Evolutionary conservation across 2,329 filamentous ascomycete species (phyloP), one percentile per base, ranked within the genome.

Genomic region (Ceratocystis harringtonii): DNA sequence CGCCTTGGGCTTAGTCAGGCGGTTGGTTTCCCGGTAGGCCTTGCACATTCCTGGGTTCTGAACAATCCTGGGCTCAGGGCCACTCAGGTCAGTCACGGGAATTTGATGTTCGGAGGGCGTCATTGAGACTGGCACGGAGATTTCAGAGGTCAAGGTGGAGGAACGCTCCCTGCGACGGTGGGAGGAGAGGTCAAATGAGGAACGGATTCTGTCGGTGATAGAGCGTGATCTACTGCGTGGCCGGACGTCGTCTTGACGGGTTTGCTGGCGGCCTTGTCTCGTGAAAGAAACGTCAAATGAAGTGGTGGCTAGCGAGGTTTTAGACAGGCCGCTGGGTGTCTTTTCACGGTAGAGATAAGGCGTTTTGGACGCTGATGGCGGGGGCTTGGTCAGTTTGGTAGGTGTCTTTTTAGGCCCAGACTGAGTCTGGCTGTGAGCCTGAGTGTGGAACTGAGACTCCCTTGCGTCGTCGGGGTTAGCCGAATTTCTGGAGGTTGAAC

Each of bases 281-380:
- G 60, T 2, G 32, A 17, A 22, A 15, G 45, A 41, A 25, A 22
- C n/a, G 6, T 62, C 41, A 22, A 32, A 19, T 28, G 19, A 50
- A 62, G 48, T 60, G 2, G 58, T 48, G 5, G 48, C 63, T 4
- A 41, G 17, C 15, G 60, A 63, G n/a, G 44, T 28, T 30, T 28
- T 25, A n/a, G 48, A 61, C 28, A 61, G 22, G 41, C n/a, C 57
- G 30, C 32, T 10, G 5, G 62, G 2, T 2, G 61, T 28, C 32
- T 62, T 65, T 43, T 67, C 66, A n/a, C 50, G 41, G 25, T 65
- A 48, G 12, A 68, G 57, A 58, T 66, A 68, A 12, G 66, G 66
- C 1, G 66, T 68, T 28, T 66, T 65, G 28, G 63, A 65, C 12
- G 66, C 66, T 30, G 66, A 68, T 44, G 66, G 66, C 25, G 66